A percentile compares a stretch with the other conserved stretches of the same genome.
Evolutionary conservation across 192 early-diverging fungal genomes (phyloP).

Genomic region (Linnemannia schmuckeri): DNA sequence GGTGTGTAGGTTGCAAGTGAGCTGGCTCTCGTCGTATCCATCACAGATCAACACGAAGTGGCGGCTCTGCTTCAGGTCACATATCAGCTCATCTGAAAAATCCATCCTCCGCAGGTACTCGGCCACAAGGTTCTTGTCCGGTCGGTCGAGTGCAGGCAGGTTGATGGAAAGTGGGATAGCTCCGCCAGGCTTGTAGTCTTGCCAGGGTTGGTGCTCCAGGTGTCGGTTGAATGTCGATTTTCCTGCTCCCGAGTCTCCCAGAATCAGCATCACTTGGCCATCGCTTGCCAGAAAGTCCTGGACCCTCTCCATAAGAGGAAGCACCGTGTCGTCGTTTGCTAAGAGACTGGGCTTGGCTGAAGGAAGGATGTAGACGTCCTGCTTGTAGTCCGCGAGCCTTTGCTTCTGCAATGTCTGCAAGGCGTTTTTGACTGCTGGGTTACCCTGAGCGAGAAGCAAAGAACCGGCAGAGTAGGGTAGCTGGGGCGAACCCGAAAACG

Average conservation of each 20-base stretch:
- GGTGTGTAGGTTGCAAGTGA: neutral
- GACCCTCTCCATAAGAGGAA: neutral
- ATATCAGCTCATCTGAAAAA: neutral
- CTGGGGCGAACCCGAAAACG: no score
- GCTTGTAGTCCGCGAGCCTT: neutral
- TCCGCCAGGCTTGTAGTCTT: neutral
- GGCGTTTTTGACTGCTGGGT: neutral
- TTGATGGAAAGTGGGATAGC: neutral
- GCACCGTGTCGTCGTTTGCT: neutral
- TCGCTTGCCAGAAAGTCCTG: neutral
- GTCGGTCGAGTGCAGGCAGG: neutral
- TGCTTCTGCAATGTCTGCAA: neutral
- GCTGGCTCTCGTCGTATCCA: conserved; percentile 8
- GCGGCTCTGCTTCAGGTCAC: neutral
- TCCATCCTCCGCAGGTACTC: neutral
- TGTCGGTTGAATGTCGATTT: neutral
- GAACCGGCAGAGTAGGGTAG: no score
- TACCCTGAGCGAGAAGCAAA: no score
- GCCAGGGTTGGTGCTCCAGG: neutral
- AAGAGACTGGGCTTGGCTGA: neutral
- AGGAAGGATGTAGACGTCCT: neutral
- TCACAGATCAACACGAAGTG: neutral
- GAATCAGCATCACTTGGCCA: neutral
- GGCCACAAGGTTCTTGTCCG: neutral
- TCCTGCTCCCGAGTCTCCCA: neutral